A percentile compares a stretch with the other conserved stretches of the same genome.
These are phyloP conservation scores for Lathyrus sativus DNA, from an alignment of 306 rosid species.

Conservation along the genomic window DNA sequence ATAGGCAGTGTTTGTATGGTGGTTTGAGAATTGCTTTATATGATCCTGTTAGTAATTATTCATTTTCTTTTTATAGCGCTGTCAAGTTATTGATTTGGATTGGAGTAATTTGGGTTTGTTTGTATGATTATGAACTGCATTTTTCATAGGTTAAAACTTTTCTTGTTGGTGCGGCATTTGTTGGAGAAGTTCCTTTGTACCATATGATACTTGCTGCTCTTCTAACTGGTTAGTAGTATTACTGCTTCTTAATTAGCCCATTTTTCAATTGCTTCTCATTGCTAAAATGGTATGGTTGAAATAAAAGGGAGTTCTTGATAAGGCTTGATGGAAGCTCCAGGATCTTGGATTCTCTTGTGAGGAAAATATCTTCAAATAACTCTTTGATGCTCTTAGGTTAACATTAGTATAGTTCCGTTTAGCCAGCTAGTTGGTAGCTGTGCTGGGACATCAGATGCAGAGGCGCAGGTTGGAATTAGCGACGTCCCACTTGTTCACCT, in stretches of 20 bases:
- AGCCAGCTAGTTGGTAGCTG: too few relatives aligned
- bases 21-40: slow-evolving; percentile 96
- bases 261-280: not conserved
- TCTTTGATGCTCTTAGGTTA: not conserved
- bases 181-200: slow-evolving; percentile 76
- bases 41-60: slow-evolving; percentile 80
- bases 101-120: slow-evolving; percentile 26
- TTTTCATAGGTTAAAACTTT: slow-evolving; percentile 80
- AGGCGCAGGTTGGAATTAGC: too few relatives aligned
- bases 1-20: slow-evolving; percentile 92
- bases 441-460: too few relatives aligned
- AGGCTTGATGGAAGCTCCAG: not conserved
- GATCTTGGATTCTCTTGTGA: not conserved
- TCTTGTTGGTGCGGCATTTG: slow-evolving; percentile 83
- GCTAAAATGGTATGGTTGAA: not conserved
- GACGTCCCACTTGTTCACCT: too few relatives aligned
- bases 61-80: slow-evolving; percentile 20
- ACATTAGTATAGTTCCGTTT: too few relatives aligned
- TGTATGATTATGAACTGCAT: slow-evolving; percentile 54
- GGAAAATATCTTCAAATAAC: not conserved
- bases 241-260: not conserved
- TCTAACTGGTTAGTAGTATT: slow-evolving; percentile 79
- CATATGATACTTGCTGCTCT: slow-evolving; percentile 90
- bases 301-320: not conserved
- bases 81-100: not conserved